Evolutionary conservation across 2,329 filamentous ascomycete species (phyloP), one percentile per base, ranked within the genome.

Genomic region (Coniochaeta sp.): DNA sequence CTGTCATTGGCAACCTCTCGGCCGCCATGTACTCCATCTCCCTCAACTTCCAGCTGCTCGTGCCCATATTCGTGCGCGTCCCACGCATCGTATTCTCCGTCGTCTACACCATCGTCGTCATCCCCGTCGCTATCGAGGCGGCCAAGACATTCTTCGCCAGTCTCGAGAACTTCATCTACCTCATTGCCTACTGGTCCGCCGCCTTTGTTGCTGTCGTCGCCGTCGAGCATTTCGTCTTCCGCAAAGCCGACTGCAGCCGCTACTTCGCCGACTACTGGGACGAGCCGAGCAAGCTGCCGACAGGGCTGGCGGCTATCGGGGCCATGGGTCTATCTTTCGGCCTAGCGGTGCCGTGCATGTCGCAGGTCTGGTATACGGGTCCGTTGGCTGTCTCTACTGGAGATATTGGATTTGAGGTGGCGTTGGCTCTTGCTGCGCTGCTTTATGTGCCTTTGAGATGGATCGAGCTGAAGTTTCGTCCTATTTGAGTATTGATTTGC

Each of bases 341-440:
- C 6, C 36, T 71, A 6, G 71, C 77, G 0, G 65, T 79, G 4
- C 76, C 77, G 3, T 69, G 72, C 17, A 79, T 80, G 71, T 68
- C 68, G 19, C 76, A 78, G 61, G 72, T 72, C 8, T 78, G 76
- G 75, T 79, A 70, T 59, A 70, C 70, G 2, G 77, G 77, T 8
- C 76, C 77, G 3, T 73, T 80, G 54, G 77, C 76, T 3, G 60
- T 67, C 62, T 72, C 65, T 7, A 75, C 77, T 14, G 77, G 77
- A 3, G 77, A 80, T 63, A 70, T 80, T 40, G 77, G 77, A 1
- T 79, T 80, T 58, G 77, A 78, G 62, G 62, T 75, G 59, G 76
- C 76, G 14, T 77, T 79, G 62, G 64, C 76, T 4, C 65, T 77
- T 19, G 73, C 75, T 1, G 71, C 66, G 1, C n/a, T 78, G 17